Percentiles rank a stretch among this genome's conserved stretches.
Evolutionary conservation across 2,329 filamentous ascomycete species (phyloP).

Genomic region (Talaromyces sp.): DNA sequence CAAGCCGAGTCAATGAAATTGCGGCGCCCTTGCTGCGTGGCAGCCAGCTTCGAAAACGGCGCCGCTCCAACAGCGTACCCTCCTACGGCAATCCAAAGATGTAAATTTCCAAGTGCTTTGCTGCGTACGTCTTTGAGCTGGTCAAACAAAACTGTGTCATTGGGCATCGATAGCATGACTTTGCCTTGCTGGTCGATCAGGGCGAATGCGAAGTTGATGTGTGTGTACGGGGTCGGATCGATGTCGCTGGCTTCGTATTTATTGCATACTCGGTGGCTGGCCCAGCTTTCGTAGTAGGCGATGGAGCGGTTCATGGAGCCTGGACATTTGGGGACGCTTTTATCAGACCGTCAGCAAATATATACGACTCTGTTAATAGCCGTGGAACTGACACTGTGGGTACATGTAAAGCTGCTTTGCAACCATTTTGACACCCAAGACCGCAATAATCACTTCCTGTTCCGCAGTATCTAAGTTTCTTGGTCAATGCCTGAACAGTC

Average conservation of each 20-base stretch:
- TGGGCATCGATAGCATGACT: constrained; percentile 20
- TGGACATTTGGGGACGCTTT: neutral
- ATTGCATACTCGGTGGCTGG: constrained; percentile 9
- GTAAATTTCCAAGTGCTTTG: constrained; percentile 13
- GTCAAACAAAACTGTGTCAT: constrained; percentile 14
- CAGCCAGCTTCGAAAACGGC: constrained; percentile 11
- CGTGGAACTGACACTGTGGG: constrained; percentile 9
- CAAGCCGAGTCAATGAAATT: constrained; percentile 12
- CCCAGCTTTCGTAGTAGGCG: constrained; percentile 33
- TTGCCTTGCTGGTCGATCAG: constrained; percentile 33
- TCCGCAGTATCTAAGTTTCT: constrained; percentile 9
- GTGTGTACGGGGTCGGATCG: constrained; percentile 14
- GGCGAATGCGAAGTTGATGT: constrained; percentile 37
- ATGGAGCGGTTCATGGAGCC: constrained; percentile 15
- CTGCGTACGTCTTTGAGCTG: constrained; percentile 29
- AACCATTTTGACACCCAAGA: constrained; percentile 11
- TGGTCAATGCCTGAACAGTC: neutral
- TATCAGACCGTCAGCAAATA: neutral
- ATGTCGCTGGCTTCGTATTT: constrained; percentile 11
- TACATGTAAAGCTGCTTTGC: neutral
- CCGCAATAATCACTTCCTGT: constrained; percentile 12
- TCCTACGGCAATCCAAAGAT: constrained; percentile 26
- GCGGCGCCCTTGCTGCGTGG: constrained; percentile 4
- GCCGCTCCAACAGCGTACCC: constrained; percentile 12
- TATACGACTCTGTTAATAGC: constrained; percentile 21